Percentiles rank a stretch among this genome's conserved stretches.
Conservation (phyloP, 106 monocot species). For the Platanthera guangdongensis region DNA sequence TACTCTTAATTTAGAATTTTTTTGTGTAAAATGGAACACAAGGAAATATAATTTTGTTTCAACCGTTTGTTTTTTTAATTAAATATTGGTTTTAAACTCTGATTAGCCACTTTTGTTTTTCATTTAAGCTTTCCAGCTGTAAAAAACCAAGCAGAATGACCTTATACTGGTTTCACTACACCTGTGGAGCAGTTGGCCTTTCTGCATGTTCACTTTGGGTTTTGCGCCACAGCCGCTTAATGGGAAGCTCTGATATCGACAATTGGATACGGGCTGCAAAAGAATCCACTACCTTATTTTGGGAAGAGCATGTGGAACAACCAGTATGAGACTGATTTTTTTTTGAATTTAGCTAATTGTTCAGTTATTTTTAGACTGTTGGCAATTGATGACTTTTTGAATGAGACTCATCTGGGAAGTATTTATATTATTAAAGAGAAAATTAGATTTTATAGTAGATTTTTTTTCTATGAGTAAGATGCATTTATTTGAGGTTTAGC, state of each 20-base stretch:
- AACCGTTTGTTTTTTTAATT: neutral
- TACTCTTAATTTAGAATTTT: neutral
- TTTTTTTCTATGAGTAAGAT: neutral
- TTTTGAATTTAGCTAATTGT: neutral
- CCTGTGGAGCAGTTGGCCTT: constrained; percentile 76
- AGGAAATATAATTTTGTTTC: constrained; percentile 1
- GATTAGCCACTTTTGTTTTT: constrained; percentile 8
- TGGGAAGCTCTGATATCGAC: constrained; percentile 97
- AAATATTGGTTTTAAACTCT: neutral
- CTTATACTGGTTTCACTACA: constrained; percentile 78
- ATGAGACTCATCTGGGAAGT: neutral
- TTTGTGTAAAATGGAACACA: neutral
- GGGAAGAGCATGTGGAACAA: constrained; percentile 78
- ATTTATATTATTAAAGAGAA: neutral
- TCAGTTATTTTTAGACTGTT: neutral
- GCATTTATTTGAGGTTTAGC: neutral
- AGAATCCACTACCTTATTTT: constrained; percentile 72
- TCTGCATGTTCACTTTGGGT: constrained; percentile 84
- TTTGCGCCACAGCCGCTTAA: constrained; percentile 83
- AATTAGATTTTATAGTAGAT: neutral
- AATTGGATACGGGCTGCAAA: constrained; percentile 88
- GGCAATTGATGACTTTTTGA: neutral
- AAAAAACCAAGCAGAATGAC: constrained; percentile 71
- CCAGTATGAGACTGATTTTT: constrained; percentile 40
- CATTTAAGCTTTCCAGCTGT: constrained; percentile 57